Base-by-base conservation (phyloP, 2,329 filamentous ascomycete genomes). In the Alternaria postmessia region DNA sequence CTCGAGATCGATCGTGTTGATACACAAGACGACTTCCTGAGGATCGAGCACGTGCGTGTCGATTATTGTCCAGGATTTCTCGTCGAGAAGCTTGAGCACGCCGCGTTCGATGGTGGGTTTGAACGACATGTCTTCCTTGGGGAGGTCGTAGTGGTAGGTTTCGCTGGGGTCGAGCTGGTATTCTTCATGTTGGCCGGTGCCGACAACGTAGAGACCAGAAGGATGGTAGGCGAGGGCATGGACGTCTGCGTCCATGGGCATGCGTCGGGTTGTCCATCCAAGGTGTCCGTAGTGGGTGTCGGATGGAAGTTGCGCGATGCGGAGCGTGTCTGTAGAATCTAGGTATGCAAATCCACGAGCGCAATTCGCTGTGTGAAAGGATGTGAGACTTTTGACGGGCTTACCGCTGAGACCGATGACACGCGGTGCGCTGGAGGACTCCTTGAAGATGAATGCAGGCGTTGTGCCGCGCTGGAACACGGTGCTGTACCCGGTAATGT, bases 1-100 rank as follows among this genome's bases (percentile, higher is more conserved):
- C 78, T 98, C 95, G 14, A 99, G 86, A 55, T 91, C 90, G 39
- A 98, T 85, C 5, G 91, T 90, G 76, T 94, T 89, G 71, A 98
- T 87, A 62, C 91, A 92, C 75, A 95, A 89, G 14, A 96, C 84
- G 12, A 88, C 86, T 79, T 97, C 94, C 63, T 86, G 89, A 0
- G 87, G 81, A 54, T 94, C 91, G 66, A 97, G 85, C 43, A 88
- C 82, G 53, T 93, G 82, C 24, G 85, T 88, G 74, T 97, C 91
- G 59, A 98, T 91, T 38, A 94, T 84, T 0, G 87, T 87, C 88
- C 92, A 94, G 4, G 88, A 93, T 46, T 85, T 84, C 0, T 93
- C 90, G 65, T 89, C 94, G 55, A 97, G 81, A 14, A 99, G 84
- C 74, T 93, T 93, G 57, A 99, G 79, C 20, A 87, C 84, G 30